A percentile compares a stretch with the other conserved stretches of the same genome.
Evolutionary conservation across 2,329 filamentous ascomycete species (phyloP).

Genomic region (Eutypella sp.): DNA sequence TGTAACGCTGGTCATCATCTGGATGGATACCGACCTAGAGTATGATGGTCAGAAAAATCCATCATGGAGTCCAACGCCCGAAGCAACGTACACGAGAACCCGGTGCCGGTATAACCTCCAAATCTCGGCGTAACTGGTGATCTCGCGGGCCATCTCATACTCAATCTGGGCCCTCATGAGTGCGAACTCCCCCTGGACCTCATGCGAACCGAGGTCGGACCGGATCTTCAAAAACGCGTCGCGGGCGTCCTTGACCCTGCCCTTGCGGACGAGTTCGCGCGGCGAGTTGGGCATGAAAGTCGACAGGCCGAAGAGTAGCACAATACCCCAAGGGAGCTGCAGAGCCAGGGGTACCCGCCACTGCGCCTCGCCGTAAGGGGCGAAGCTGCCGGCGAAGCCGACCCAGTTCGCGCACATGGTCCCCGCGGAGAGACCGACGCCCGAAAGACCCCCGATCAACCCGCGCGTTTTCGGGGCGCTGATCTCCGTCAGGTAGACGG

Average conservation of each 20-base stretch:
- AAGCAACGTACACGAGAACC: slow-evolving; percentile 35
- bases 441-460: slow-evolving; percentile 44
- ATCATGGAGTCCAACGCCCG: too few species aligned
- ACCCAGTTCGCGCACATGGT: slow-evolving; percentile 52
- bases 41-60: background rate
- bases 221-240: slow-evolving; percentile 41
- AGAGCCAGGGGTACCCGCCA: slow-evolving; percentile 48
- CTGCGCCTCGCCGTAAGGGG: slow-evolving; percentile 43
- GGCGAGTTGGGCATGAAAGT: slow-evolving; percentile 51
- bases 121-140: slow-evolving; percentile 44
- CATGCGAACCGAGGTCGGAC: slow-evolving; percentile 34
- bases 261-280: slow-evolving; percentile 43
- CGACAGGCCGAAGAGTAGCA: slow-evolving; percentile 42
- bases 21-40: background rate
- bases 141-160: slow-evolving; percentile 50
- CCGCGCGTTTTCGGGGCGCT: slow-evolving; percentile 39
- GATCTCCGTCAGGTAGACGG: slow-evolving; percentile 48
- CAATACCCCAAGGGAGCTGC: slow-evolving; percentile 47
- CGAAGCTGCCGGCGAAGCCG: slow-evolving; percentile 46
- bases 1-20: slow-evolving; percentile 44
- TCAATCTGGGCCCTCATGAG: slow-evolving; percentile 46
- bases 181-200: slow-evolving; percentile 42
- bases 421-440: slow-evolving; percentile 48
- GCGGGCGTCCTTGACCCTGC: slow-evolving; percentile 41
- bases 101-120: slow-evolving; percentile 44